Percentiles rank a stretch among this genome's conserved stretches.
Conservation (phyloP, 129 eudicot genomes). For the Pittosporum tobira region DNA sequence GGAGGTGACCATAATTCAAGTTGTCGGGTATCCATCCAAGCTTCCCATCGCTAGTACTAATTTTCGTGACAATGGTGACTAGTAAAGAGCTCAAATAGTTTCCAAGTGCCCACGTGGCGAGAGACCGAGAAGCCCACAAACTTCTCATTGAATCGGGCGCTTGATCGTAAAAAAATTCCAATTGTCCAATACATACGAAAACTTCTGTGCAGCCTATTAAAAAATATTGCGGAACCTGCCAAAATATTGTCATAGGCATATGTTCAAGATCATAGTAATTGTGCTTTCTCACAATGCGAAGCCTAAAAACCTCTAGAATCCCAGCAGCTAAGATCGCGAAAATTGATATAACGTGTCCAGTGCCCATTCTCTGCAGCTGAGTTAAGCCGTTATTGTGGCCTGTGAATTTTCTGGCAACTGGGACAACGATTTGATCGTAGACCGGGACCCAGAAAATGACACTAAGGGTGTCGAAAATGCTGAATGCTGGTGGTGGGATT, state of each 20-base stretch:
- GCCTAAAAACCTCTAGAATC: conserved; percentile 30
- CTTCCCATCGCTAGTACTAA: conserved; percentile 28
- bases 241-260: too few relatives aligned
- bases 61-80: too few relatives aligned
- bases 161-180: too few relatives aligned
- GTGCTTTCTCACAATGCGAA: conserved; percentile 30
- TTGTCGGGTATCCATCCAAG: too few relatives aligned
- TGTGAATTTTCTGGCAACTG: too few relatives aligned
- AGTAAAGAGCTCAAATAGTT: too few relatives aligned
- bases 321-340: conserved; percentile 54
- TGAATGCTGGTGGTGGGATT: conserved; percentile 67
- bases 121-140: conserved; percentile 38
- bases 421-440: conserved; percentile 50
- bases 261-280: too few relatives aligned
- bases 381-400: too few relatives aligned
- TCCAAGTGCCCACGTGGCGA: conserved; percentile 21
- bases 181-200: conserved; percentile 44
- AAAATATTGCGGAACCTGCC: too few relatives aligned
- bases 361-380: conserved; percentile 66
- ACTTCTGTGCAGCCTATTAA: conserved; percentile 56
- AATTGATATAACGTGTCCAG: conserved; percentile 52
- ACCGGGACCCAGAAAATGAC: conserved; percentile 73
- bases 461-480: conserved; percentile 62
- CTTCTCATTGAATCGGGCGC: conserved; percentile 60
- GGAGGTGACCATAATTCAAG: neutral